These are phyloP conservation scores for Cinchona pubescens DNA, from an alignment of 257 asterid genomes.

Conservation along the genomic window DNA sequence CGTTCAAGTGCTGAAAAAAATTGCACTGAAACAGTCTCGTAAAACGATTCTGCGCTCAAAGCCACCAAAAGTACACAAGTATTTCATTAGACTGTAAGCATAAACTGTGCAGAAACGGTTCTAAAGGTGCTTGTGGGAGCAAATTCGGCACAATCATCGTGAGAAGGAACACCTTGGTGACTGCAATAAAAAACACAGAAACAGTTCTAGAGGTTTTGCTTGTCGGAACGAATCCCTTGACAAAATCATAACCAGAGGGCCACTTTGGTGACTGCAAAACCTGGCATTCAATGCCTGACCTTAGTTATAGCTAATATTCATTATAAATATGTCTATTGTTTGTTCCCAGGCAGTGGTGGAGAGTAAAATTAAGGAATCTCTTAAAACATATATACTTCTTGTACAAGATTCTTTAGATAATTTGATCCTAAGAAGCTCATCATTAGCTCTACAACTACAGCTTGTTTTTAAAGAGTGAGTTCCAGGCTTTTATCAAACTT, in stretches of 20 bases:
- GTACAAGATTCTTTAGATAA: not conserved
- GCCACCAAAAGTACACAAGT: not conserved
- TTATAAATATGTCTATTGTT: not conserved
- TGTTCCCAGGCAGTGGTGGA: not conserved
- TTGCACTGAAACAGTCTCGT: not conserved
- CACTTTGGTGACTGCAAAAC: not conserved
- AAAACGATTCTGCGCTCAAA: not conserved
- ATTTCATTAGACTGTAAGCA: too few relatives aligned
- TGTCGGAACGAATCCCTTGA: not conserved
- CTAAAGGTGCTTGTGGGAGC: not conserved
- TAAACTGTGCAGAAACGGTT: too few relatives aligned
- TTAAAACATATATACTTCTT: not conserved
- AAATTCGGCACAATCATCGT: not conserved
- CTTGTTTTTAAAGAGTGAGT: not conserved
- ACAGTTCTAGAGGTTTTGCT: not conserved
- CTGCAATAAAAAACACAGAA: not conserved
- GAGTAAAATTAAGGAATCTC: not conserved
- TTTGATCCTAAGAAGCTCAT: not conserved
- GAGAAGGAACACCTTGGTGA: too few relatives aligned
- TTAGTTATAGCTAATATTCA: not conserved
- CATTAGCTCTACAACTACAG: not conserved
- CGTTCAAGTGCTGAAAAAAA: not conserved
- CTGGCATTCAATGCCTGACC: not conserved
- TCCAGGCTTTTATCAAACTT: not conserved
- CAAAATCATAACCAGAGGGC: not conserved